Evolutionary conservation across 2,329 filamentous ascomycete genomes (phyloP), one percentile per base, ranked within the genome.

Genomic region (Magnaporthales sp.): DNA sequence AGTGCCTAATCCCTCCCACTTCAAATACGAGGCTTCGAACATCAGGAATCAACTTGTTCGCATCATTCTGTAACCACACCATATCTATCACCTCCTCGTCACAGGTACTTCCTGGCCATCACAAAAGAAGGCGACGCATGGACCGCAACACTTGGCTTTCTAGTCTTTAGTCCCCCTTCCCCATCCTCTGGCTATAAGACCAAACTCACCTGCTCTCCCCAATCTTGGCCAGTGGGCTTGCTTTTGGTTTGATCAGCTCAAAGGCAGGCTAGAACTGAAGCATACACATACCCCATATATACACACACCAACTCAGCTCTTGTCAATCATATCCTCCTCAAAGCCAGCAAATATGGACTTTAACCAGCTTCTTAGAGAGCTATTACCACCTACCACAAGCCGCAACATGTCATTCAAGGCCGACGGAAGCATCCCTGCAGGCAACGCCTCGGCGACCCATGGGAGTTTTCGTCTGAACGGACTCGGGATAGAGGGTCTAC

Each of bases 401-500:
- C 1, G 10, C 60, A 62, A 62, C 60, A 62, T 58, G 54, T 24
- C 54, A n/a, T 24, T 58, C 1, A 58, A n/a, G 24, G n/a, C 54
- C 24, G 54, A 58, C 3, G n/a, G n/a, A n/a, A 26, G 54, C 22
- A 58, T 2, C n/a, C n/a, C 54, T 26, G 54, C 9, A 15, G 62
- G 26, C 32, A 65, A 65, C 38, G 54, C 24, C 51, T 27, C 51
- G 46, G 13, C 67, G 22, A 74, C 73, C 64, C 62, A 62, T 66
- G 72, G 65, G 61, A 62, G 62, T n/a, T 15, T 58, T 3, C 64
- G 71, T 26, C 68, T 68, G 8, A 64, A 69, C 3, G 74, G 73
- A 66, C 72, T 81, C 1, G 63, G 63, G 2, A 24, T 58, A 26
- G 63, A 65, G 46, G 22, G 46, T 6, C 73, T 85, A 61, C 24